Conservation (phyloP, 2,329 filamentous ascomycete genomes). For the Aschersonia sp. region DNA sequence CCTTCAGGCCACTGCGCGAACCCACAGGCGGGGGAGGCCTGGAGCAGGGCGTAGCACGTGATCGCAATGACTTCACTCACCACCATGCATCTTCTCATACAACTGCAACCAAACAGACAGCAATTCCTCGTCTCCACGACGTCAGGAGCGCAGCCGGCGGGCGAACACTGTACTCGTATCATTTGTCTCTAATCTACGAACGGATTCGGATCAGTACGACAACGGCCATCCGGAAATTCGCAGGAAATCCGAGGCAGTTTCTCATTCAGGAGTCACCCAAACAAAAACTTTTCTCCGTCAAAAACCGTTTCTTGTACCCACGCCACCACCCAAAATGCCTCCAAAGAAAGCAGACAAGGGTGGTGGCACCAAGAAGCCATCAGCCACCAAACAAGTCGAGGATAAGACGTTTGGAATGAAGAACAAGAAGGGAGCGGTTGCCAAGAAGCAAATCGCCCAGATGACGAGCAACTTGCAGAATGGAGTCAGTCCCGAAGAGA, state of each 20-base stretch:
- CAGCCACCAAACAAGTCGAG: slow-evolving; percentile 52
- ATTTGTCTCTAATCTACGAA: not conserved
- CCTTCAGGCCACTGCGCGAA: not conserved
- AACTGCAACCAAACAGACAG: slow-evolving; percentile 4
- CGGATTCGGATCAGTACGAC: not conserved
- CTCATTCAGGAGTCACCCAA: too few species aligned
- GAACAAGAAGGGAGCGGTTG: slow-evolving; percentile 91
- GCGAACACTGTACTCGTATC: not conserved
- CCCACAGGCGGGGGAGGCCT: not conserved
- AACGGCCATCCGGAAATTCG: too few species aligned
- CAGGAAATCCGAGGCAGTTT: too few species aligned
- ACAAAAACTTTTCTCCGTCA: not conserved
- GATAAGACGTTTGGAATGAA: slow-evolving; percentile 99
- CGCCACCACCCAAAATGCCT: slow-evolving; percentile 44
- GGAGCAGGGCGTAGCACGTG: slow-evolving; percentile 9
- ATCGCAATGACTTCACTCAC: slow-evolving; percentile 12
- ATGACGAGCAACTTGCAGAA: slow-evolving; percentile 59
- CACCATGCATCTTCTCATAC: slow-evolving; percentile 7
- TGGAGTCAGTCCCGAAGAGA: slow-evolving; percentile 74
- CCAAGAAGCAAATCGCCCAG: slow-evolving; percentile 81
- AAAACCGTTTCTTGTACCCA: slow-evolving; percentile 3
- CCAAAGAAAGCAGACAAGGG: slow-evolving; percentile 49
- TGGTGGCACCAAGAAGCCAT: slow-evolving; percentile 38
- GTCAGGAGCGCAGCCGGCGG: not conserved
- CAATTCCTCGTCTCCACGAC: slow-evolving; percentile 5